These are phyloP conservation scores for Erysiphe pulchra DNA, from an alignment of 2,329 filamentous ascomycete species.

Conservation along the genomic window DNA sequence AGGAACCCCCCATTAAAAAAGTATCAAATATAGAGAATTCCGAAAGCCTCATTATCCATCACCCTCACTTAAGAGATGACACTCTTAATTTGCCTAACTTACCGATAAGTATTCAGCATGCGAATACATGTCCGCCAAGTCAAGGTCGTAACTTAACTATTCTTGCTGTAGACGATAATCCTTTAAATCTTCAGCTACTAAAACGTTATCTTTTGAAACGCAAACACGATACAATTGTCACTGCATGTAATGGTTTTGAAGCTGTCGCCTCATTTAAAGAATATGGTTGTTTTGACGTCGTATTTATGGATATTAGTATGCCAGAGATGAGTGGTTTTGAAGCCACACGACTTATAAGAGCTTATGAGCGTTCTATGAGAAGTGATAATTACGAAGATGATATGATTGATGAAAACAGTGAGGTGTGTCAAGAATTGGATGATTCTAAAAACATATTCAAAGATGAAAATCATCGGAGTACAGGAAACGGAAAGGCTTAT, in stretches of 20 bases:
- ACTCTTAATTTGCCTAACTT: neutral
- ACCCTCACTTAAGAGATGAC: neutral
- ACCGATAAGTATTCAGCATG: neutral
- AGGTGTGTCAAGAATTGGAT: neutral
- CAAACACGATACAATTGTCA: conserved; percentile 14
- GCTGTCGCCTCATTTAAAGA: conserved; percentile 16
- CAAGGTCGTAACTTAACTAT: conserved; percentile 5
- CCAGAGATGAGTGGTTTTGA: conserved; percentile 26
- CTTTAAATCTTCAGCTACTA: conserved; percentile 17
- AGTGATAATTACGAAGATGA: neutral
- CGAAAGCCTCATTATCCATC: neutral
- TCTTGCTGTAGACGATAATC: conserved; percentile 18
- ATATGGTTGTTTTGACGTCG: conserved; percentile 16
- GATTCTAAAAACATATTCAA: neutral
- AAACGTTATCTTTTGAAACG: conserved; percentile 14
- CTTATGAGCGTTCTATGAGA: conserved; percentile 16
- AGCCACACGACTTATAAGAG: conserved; percentile 21
- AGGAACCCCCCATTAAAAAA: neutral
- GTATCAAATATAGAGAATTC: neutral
- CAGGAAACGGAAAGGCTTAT: conserved; percentile 10
- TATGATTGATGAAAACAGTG: neutral
- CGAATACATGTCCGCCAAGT: no score
- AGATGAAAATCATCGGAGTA: neutral
- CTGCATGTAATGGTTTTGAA: conserved; percentile 20
- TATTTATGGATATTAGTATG: conserved; percentile 30